phyloP scores from a whole-genome alignment of 768 basidiomycete species.

The Dioszegia aurantiaca region DNA sequence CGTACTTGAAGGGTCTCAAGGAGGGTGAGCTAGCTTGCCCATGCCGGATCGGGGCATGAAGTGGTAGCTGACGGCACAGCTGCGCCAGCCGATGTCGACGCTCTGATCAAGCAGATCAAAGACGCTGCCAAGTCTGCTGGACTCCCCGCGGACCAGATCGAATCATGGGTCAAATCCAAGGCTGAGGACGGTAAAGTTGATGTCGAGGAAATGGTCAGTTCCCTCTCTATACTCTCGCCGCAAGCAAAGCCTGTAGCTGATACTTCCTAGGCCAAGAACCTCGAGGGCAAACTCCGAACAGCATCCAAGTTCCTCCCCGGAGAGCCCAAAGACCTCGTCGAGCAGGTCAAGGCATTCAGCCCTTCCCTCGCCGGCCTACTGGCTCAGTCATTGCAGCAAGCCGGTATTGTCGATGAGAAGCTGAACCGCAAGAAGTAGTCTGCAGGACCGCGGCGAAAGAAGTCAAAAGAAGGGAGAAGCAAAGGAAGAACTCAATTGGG shows the following conservation, averaged over 20 bases:
- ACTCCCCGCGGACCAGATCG: conserved; percentile 46
- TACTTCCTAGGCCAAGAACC: conserved; percentile 35
- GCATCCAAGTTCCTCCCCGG: conserved; percentile 37
- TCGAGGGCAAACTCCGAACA: conserved; percentile 31
- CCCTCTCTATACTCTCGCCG: too few relatives aligned
- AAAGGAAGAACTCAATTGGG: neutral
- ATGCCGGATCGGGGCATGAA: neutral
- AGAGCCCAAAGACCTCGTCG: conserved; percentile 42
- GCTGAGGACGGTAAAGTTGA: conserved; percentile 46
- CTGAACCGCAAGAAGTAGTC: conserved; percentile 36
- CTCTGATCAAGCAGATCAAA: conserved; percentile 47
- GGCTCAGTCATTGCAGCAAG: conserved; percentile 38
- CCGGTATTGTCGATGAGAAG: conserved; percentile 35
- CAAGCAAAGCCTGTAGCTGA: too few relatives aligned
- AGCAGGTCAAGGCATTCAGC: conserved; percentile 39
- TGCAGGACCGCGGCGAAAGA: neutral
- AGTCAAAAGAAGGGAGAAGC: neutral
- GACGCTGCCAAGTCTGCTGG: conserved; percentile 50
- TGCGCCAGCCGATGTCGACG: conserved; percentile 49
- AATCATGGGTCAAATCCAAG: conserved; percentile 45
- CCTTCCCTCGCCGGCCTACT: conserved; percentile 41
- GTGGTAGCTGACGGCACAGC: conserved; percentile 21
- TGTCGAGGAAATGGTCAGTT: conserved; percentile 38
- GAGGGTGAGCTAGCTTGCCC: conserved; percentile 32
- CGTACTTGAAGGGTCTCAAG: conserved; percentile 45